phyloP scores from a whole-genome alignment of 2,329 filamentous ascomycete genomes.

The Hypoxylon sp. region DNA sequence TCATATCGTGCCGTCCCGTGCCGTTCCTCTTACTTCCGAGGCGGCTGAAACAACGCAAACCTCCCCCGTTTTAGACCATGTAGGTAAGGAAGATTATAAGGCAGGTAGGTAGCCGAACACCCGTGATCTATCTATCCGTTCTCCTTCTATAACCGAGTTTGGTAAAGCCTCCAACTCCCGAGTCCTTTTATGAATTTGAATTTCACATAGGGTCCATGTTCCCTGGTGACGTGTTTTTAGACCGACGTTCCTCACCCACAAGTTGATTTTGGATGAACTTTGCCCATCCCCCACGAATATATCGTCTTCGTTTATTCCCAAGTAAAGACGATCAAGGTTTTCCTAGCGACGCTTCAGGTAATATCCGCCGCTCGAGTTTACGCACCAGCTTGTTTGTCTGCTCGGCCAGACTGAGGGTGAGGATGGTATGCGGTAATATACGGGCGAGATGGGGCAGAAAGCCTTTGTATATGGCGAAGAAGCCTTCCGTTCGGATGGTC shows the following conservation, averaged over 20 bases:
- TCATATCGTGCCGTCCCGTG: too few relatives aligned
- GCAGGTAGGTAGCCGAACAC: too few relatives aligned
- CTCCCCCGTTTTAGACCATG: too few relatives aligned
- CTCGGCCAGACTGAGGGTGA: slow-evolving; percentile 92
- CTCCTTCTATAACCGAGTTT: slow-evolving; percentile 11
- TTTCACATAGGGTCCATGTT: background rate
- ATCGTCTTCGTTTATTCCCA: too few relatives aligned
- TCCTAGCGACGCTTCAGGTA: slow-evolving; percentile 53
- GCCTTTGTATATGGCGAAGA: slow-evolving; percentile 96
- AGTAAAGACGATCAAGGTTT: too few relatives aligned
- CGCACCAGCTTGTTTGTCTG: slow-evolving; percentile 95
- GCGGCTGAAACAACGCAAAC: too few relatives aligned
- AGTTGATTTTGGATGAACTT: background rate
- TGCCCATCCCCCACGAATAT: too few relatives aligned
- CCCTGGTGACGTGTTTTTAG: too few relatives aligned
- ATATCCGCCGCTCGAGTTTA: slow-evolving; percentile 71
- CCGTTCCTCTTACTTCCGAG: background rate
- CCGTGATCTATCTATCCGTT: slow-evolving; percentile 11
- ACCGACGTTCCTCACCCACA: background rate
- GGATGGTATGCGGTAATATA: slow-evolving; percentile 93
- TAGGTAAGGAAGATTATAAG: too few relatives aligned
- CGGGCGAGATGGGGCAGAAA: slow-evolving; percentile 93
- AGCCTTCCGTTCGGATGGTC: slow-evolving; percentile 88
- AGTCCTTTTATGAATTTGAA: background rate
- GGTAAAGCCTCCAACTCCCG: slow-evolving; percentile 1